phyloP scores from a whole-genome alignment of 495 filamentous ascomycete genomes.

The Penicillium steckii region DNA sequence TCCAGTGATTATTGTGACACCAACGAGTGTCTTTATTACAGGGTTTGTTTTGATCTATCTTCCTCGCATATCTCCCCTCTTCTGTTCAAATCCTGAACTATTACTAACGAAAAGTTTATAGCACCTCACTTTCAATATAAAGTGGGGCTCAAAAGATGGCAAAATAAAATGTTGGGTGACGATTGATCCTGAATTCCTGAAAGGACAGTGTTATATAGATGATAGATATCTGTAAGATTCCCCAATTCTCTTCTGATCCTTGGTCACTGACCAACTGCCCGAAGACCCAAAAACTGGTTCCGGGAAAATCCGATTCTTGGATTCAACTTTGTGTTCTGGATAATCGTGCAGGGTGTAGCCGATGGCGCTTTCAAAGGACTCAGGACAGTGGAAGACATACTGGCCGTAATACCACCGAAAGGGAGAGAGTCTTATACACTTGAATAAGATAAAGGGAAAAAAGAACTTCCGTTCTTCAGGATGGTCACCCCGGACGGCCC shows the following conservation, averaged over 20 bases:
- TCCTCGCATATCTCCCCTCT: neutral
- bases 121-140: slow-evolving; percentile 20
- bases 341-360: slow-evolving; percentile 16
- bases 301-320: slow-evolving; percentile 17
- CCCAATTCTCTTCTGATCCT: neutral
- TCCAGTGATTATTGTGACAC: slow-evolving; percentile 18
- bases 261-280: neutral
- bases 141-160: slow-evolving; percentile 5
- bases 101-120: slow-evolving; percentile 4
- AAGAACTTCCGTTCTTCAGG: neutral
- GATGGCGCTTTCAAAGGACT: slow-evolving; percentile 25
- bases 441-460: neutral
- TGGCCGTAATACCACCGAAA: slow-evolving; percentile 10
- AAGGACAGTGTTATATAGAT: slow-evolving; percentile 16
- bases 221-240: slow-evolving; percentile 12
- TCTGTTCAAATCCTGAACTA: neutral
- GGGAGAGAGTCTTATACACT: slow-evolving; percentile 21
- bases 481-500: neutral
- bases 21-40: slow-evolving; percentile 27
- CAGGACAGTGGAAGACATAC: slow-evolving; percentile 12
- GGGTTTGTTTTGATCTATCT: slow-evolving; percentile 6
- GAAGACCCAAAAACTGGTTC: slow-evolving; percentile 21
- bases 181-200: slow-evolving; percentile 22
- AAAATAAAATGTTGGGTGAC: slow-evolving; percentile 20
- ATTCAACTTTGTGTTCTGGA: slow-evolving; percentile 21